Conservation (phyloP, 75 land plant genomes). For the Cupressus sempervirens region DNA sequence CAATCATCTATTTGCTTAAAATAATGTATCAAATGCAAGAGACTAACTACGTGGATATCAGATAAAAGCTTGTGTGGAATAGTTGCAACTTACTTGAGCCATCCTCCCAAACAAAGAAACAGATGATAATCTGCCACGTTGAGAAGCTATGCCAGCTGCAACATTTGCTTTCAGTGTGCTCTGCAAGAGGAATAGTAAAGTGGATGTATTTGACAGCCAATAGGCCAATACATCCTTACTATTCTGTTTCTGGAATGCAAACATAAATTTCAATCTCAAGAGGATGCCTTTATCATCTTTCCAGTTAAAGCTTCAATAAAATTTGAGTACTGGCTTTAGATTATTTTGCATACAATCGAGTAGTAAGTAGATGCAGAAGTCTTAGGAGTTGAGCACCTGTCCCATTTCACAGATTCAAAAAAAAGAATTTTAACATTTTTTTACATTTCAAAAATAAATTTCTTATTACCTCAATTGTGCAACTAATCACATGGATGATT, state of each 20-base stretch:
- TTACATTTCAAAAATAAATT: not conserved
- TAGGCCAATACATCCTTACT: slow-evolving; percentile 62
- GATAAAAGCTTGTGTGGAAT: not conserved
- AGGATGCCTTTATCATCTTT: not conserved
- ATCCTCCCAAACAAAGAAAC: slow-evolving; percentile 78
- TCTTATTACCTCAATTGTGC: slow-evolving; percentile 63
- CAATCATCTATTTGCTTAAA: not conserved
- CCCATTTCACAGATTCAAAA: not conserved
- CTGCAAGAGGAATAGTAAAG: slow-evolving; percentile 76
- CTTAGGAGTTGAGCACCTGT: not conserved
- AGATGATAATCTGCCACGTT: slow-evolving; percentile 41
- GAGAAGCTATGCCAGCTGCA: slow-evolving; percentile 38
- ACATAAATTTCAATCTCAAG: not conserved
- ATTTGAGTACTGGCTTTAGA: not conserved
- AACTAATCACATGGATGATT: slow-evolving; percentile 81
- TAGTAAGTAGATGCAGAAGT: not conserved
- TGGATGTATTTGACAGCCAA: slow-evolving; percentile 88
- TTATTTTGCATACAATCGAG: not conserved
- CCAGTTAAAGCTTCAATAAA: slow-evolving; percentile 1
- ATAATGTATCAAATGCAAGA: not conserved
- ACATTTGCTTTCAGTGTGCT: slow-evolving; percentile 77
- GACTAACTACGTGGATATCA: not conserved
- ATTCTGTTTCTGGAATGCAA: slow-evolving; percentile 52
- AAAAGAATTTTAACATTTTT: not conserved
- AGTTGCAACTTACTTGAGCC: slow-evolving; percentile 59